Evolutionary conservation across 371 early-diverging fungal species (phyloP).

Genomic region (Rhizopus stolonifer): DNA sequence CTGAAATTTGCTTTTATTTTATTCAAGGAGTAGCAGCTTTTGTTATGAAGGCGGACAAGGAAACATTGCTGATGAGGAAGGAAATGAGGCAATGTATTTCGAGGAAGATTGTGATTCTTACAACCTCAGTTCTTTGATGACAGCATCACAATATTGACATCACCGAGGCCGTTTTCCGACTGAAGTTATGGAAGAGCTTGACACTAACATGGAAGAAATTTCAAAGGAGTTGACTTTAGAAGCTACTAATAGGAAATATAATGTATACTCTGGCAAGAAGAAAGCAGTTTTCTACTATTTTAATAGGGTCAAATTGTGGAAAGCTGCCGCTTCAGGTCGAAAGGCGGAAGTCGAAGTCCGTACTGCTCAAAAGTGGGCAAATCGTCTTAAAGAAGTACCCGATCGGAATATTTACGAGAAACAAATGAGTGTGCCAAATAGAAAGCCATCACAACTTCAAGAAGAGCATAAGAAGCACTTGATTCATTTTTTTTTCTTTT

Average conservation of each 20-base stretch:
- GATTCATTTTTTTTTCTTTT: conserved; percentile 10
- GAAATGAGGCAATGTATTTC: not conserved
- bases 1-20: not conserved
- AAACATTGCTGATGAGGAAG: conserved; percentile 1
- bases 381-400: conserved; percentile 15
- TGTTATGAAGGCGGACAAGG: not conserved
- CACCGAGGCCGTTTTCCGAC: not conserved
- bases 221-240: not conserved
- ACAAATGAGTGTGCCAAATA: conserved; percentile 10
- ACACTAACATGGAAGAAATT: not conserved
- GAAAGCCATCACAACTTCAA: conserved; percentile 9
- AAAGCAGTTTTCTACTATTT: conserved; percentile 8
- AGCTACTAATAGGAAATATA: not conserved
- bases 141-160: not conserved
- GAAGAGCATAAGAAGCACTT: conserved; percentile 11
- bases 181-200: conserved; percentile 1
- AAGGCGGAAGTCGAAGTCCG: conserved; percentile 9
- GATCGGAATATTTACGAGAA: conserved; percentile 16
- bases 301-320: conserved; percentile 3
- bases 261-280: conserved; percentile 5
- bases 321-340: conserved; percentile 7
- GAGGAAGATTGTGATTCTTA: conserved; percentile 1
- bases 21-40: not conserved
- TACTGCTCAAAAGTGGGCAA: conserved; percentile 13
- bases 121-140: not conserved